A percentile compares a stretch with the other conserved stretches of the same genome.
Evolutionary conservation across 2,329 filamentous ascomycete genomes (phyloP).

Genomic region (Juglanconis sp.): DNA sequence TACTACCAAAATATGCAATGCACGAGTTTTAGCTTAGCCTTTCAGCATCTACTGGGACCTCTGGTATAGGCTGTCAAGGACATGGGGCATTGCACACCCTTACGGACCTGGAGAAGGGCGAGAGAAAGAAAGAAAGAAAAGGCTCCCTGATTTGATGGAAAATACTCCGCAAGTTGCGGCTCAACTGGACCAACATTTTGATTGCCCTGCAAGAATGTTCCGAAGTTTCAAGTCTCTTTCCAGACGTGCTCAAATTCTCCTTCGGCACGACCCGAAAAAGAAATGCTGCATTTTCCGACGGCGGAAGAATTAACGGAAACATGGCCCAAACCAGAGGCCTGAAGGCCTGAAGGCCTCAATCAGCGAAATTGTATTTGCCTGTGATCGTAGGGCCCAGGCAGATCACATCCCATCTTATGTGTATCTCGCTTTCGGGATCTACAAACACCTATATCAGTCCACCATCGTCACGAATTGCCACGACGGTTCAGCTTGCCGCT

Average conservation of each 20-base stretch:
- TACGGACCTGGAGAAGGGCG: too few species aligned
- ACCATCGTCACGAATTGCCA: slow-evolving; percentile 2
- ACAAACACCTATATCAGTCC: not conserved
- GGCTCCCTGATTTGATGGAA: too few species aligned
- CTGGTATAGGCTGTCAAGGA: too few species aligned
- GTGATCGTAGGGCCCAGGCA: not conserved
- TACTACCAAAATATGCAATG: not conserved
- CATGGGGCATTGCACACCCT: too few species aligned
- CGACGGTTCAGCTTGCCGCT: not conserved
- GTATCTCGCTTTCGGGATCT: slow-evolving; percentile 4
- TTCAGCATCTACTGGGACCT: not conserved
- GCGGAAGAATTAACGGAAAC: too few species aligned
- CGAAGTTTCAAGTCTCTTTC: not conserved
- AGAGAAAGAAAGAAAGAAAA: too few species aligned
- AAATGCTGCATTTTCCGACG: not conserved
- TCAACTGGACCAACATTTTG: not conserved
- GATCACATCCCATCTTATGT: not conserved
- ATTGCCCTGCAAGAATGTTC: not conserved
- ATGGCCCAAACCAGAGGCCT: too few species aligned
- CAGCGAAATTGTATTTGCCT: too few species aligned
- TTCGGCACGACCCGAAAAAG: not conserved
- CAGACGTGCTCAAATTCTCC: not conserved
- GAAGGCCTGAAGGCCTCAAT: too few species aligned
- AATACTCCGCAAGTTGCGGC: too few species aligned
- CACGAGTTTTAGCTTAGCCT: not conserved